These are phyloP conservation scores for Purshia tridentata DNA, from an alignment of 306 rosid genomes.

Conservation along the genomic window DNA sequence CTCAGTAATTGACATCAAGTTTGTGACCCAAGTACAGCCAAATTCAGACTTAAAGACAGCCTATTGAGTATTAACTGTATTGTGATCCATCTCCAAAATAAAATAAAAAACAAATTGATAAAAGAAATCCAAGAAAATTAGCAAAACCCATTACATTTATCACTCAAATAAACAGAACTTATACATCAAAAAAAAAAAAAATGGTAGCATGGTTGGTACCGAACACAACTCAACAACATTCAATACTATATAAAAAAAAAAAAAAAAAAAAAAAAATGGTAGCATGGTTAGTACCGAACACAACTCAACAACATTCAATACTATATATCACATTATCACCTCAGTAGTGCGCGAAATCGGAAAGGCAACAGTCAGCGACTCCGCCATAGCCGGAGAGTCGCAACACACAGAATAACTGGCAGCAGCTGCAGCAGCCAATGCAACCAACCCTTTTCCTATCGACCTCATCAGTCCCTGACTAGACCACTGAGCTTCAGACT, in stretches of 20 bases:
- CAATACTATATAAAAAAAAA: too few relatives aligned
- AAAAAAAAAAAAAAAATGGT: background rate
- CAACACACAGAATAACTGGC: slow-evolving; percentile 50
- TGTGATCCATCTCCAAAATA: background rate
- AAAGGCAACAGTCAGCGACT: slow-evolving; percentile 91
- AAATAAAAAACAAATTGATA: background rate
- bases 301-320: background rate
- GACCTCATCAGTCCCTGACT: slow-evolving; percentile 32
- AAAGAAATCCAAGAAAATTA: background rate
- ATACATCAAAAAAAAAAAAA: background rate
- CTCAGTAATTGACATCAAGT: slow-evolving; percentile 12
- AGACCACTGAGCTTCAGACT: slow-evolving; percentile 13
- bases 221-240: background rate
- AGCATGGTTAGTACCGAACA: too few relatives aligned
- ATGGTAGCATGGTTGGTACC: background rate
- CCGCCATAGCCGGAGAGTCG: slow-evolving; percentile 62
- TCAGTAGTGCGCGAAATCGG: slow-evolving; percentile 90
- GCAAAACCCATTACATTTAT: background rate
- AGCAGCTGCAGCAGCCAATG: slow-evolving; percentile 64
- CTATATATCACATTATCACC: too few relatives aligned
- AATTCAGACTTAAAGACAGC: background rate
- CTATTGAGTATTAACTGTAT: background rate
- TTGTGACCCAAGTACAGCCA: background rate
- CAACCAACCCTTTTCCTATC: slow-evolving; percentile 42
- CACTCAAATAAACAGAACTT: background rate